A percentile compares a stretch with the other conserved stretches of the same genome.
phyloP scores from a whole-genome alignment of 2,329 filamentous ascomycete genomes.

The Hypoxylon sp. region DNA sequence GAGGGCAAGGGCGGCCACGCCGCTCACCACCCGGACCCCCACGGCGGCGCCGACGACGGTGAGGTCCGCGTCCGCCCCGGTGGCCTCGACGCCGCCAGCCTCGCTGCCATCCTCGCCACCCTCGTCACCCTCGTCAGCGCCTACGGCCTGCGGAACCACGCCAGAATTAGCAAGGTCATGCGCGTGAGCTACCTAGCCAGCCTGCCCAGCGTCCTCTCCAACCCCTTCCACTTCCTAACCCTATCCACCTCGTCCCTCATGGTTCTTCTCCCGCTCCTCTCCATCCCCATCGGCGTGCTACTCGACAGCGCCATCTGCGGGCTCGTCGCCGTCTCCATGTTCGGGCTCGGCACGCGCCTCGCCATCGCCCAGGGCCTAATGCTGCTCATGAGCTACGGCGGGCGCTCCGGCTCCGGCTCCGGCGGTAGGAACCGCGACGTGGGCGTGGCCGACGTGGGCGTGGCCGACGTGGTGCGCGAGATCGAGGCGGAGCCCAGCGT shows the following conservation, averaged over 20 bases:
- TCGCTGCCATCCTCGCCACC: constrained; percentile 83
- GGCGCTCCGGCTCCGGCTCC: constrained; percentile 41
- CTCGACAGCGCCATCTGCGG: constrained; percentile 84
- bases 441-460: constrained; percentile 74
- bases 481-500: constrained; percentile 83
- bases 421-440: constrained; percentile 49
- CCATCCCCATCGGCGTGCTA: constrained; percentile 80
- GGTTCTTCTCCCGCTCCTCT: constrained; percentile 81
- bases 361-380: constrained; percentile 89
- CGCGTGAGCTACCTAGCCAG: constrained; percentile 82
- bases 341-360: constrained; percentile 81
- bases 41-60: constrained; percentile 55
- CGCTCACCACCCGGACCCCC: constrained; percentile 73
- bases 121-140: constrained; percentile 85
- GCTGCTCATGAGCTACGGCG: constrained; percentile 89
- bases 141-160: constrained; percentile 87
- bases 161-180: constrained; percentile 91
- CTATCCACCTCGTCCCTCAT: constrained; percentile 84
- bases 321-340: constrained; percentile 87
- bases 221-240: constrained; percentile 94
- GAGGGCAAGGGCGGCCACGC: constrained; percentile 75
- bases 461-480: constrained; percentile 80
- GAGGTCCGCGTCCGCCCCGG: constrained; percentile 68
- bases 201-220: constrained; percentile 86
- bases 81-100: constrained; percentile 80